A percentile compares a stretch with the other conserved stretches of the same genome.
These are phyloP conservation scores for Erysimum cheiri DNA, from an alignment of 441 rosid species.

Conservation along the genomic window DNA sequence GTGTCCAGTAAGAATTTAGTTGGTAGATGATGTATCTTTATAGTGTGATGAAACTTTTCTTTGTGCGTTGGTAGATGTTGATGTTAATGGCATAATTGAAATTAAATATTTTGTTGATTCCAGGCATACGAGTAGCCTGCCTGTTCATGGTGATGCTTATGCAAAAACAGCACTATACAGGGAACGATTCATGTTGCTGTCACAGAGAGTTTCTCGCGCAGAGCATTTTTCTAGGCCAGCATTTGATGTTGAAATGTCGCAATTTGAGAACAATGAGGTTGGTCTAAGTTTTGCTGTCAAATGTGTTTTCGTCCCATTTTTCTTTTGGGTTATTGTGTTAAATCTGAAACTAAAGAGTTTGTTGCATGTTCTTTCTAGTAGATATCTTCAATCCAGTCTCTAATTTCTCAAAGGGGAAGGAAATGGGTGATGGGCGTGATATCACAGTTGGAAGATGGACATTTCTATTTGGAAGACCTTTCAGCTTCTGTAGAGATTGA, in stretches of 20 bases:
- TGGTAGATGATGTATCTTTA: background rate
- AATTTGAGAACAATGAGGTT: conserved; percentile 81
- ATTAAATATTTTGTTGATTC: background rate
- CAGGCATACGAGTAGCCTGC: conserved; percentile 67
- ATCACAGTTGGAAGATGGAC: conserved; percentile 97
- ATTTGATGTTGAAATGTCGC: conserved; percentile 65
- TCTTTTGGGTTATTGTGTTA: background rate
- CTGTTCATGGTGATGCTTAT: conserved; percentile 81
- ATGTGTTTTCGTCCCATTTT: background rate
- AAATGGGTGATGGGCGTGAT: conserved; percentile 98
- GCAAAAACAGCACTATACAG: conserved; percentile 73
- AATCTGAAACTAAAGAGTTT: conserved; percentile 19
- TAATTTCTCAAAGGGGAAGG: conserved; percentile 74
- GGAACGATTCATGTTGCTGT: conserved; percentile 75
- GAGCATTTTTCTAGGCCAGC: conserved; percentile 80
- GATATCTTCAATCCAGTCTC: conserved; percentile 89
- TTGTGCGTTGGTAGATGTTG: background rate
- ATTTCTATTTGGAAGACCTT: conserved; percentile 92
- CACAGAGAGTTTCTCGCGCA: conserved; percentile 85
- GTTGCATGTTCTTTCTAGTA: conserved; percentile 41
- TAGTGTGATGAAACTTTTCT: background rate
- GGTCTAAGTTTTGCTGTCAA: conserved; percentile 1
- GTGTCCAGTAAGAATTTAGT: too few relatives aligned
- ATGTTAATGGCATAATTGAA: background rate
- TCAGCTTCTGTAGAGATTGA: conserved; percentile 89